Evolutionary conservation across 2,329 filamentous ascomycete species (phyloP), one percentile per base, ranked within the genome.

Genomic region (Nakataea oryzae): DNA sequence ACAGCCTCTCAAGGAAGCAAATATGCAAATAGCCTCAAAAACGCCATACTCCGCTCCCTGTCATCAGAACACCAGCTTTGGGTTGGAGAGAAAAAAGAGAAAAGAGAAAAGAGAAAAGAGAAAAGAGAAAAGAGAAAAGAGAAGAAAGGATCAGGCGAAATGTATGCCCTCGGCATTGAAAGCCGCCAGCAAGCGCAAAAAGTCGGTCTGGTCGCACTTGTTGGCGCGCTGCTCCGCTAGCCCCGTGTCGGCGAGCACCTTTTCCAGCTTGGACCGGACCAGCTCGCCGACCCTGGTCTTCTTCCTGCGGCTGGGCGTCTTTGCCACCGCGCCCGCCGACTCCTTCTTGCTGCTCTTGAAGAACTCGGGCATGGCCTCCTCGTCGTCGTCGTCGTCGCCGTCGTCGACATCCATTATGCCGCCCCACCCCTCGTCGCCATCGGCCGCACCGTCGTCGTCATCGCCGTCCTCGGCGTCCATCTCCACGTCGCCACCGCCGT

Each of bases 81-180:
- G 21, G 11, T 24, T 57, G 28, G 32, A 54, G 28, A 56, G 27
- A 14, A 21, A 54, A 60, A 26, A 27, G n/a, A n/a, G n/a, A n/a
- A n/a, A n/a, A n/a, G n/a, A n/a, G n/a, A 47, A 47, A 50, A 58
- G 47, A 47, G 29, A 57, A 57, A 12, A 29, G 8, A 62, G 21
- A 55, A 21, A 56, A 4, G 50, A 34, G 30, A 14, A 57, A 34
- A 28, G 54, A 21, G 1, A 54, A 55, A 57, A 57, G 13, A 32
- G 27, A 6, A 6, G 4, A 17, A 27, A n/a, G n/a, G n/a, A 21
- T 79, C 74, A 92, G 65, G 85, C 89, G 73, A 97, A 97, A 77
- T 97, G 93, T 64, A 97, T 93, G 30, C 91, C 91, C 72, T 96
- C 91, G 67, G 91, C 85, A 72, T 97, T 96, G 74, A 97, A 96